Evolutionary conservation across 2,329 filamentous ascomycete species (phyloP).

Genomic region (Cladosporium phlei): DNA sequence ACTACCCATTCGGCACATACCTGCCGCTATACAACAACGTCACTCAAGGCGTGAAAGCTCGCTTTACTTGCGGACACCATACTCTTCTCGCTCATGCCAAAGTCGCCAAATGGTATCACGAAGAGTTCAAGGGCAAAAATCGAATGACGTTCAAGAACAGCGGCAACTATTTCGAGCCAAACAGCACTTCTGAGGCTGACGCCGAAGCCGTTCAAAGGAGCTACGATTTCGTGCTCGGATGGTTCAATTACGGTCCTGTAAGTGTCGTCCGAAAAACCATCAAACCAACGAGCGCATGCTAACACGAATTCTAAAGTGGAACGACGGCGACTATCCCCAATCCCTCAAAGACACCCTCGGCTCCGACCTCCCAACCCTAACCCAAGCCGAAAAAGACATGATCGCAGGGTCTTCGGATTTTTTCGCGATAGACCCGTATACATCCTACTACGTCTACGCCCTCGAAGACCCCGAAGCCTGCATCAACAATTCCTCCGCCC

Average conservation of each 20-base stretch:
- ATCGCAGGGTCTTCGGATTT: constrained; percentile 32
- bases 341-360: constrained; percentile 33
- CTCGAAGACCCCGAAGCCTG: constrained; percentile 33
- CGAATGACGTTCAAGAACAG: constrained; percentile 36
- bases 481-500: constrained; percentile 36
- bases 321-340: constrained; percentile 41
- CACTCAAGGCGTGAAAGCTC: constrained; percentile 32
- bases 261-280: not conserved
- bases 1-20: constrained; percentile 35
- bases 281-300: not conserved
- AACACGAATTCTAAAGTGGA: constrained; percentile 40
- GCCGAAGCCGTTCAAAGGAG: constrained; percentile 27
- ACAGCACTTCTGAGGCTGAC: constrained; percentile 32
- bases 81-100: constrained; percentile 35
- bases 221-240: constrained; percentile 36
- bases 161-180: constrained; percentile 33
- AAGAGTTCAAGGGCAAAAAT: constrained; percentile 37
- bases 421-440: constrained; percentile 35
- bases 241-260: constrained; percentile 28
- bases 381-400: constrained; percentile 27
- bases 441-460: constrained; percentile 26
- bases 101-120: constrained; percentile 42
- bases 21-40: constrained; percentile 42
- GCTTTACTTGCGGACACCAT: constrained; percentile 31
- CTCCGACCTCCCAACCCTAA: constrained; percentile 31